These are phyloP conservation scores for Citeromyces matritensis DNA, from an alignment of 805 yeast species.

Conservation along the genomic window DNA sequence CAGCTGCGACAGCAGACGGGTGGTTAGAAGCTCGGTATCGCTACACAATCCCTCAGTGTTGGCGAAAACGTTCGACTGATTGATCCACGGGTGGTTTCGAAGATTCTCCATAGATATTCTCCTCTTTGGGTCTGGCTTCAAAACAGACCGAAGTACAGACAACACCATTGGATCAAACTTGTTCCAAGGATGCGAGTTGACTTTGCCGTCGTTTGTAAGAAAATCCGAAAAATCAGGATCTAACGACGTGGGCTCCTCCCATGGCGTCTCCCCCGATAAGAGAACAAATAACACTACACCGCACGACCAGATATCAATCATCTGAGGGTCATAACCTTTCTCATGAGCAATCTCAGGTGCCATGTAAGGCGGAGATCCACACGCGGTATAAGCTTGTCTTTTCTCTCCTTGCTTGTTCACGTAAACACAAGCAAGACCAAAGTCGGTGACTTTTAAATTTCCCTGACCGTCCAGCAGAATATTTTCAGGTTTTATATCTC, in stretches of 20 bases:
- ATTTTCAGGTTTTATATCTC: conserved; percentile 61
- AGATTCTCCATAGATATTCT: conserved; percentile 26
- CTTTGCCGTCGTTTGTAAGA: conserved; percentile 26
- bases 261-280: conserved; percentile 52
- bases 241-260: conserved; percentile 46
- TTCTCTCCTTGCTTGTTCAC: conserved; percentile 29
- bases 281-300: conserved; percentile 51
- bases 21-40: conserved; percentile 35
- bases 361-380: conserved; percentile 68
- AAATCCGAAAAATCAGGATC: conserved; percentile 32
- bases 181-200: conserved; percentile 37
- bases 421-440: conserved; percentile 57
- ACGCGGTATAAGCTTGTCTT: conserved; percentile 31
- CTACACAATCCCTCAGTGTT: conserved; percentile 31
- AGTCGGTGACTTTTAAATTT: conserved; percentile 61
- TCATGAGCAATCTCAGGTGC: conserved; percentile 53
- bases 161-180: conserved; percentile 30
- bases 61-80: conserved; percentile 24
- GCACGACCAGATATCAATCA: conserved; percentile 56
- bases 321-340: conserved; percentile 38
- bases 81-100: conserved; percentile 40
- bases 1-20: conserved; percentile 32
- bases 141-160: conserved; percentile 34
- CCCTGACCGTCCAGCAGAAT: conserved; percentile 48
- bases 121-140: conserved; percentile 30